Conservation (phyloP, 192 early-diverging fungal species). For the Coemansia sp. region DNA sequence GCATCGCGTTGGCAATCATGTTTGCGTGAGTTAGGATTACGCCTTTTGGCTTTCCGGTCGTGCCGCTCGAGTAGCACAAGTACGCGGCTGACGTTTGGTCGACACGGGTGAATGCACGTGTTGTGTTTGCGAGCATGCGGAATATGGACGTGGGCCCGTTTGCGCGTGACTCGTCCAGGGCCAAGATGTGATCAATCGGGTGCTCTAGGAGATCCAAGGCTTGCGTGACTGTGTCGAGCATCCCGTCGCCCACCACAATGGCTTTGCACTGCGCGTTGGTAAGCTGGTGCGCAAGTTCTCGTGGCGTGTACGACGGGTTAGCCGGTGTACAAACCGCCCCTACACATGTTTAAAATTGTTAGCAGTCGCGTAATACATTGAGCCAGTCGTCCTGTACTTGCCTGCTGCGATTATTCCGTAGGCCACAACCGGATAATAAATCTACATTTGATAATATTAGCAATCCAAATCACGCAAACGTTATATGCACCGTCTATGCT, state of each 20-base stretch:
- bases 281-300: constrained; percentile 79
- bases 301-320: constrained; percentile 78
- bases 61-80: constrained; percentile 71
- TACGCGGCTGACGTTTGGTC: constrained; percentile 23
- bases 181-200: constrained; percentile 38
- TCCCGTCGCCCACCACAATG: constrained; percentile 58
- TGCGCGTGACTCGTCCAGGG: constrained; percentile 22
- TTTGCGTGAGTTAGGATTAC: constrained; percentile 67
- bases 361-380: no score
- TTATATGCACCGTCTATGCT: not conserved
- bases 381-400: not conserved
- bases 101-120: not conserved
- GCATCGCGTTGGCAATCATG: constrained; percentile 63
- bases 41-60: constrained; percentile 67
- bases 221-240: constrained; percentile 21
- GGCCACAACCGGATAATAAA: constrained; percentile 61
- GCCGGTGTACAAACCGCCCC: constrained; percentile 65
- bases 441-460: not conserved
- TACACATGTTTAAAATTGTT: not conserved
- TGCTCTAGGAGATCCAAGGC: constrained; percentile 18
- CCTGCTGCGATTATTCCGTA: constrained; percentile 60
- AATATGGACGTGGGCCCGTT: constrained; percentile 16
- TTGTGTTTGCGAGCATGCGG: constrained; percentile 1
- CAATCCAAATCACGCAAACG: no score
- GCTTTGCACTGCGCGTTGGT: constrained; percentile 63